Conservation (phyloP, 768 basidiomycete species). For the Cyathus striatus region DNA sequence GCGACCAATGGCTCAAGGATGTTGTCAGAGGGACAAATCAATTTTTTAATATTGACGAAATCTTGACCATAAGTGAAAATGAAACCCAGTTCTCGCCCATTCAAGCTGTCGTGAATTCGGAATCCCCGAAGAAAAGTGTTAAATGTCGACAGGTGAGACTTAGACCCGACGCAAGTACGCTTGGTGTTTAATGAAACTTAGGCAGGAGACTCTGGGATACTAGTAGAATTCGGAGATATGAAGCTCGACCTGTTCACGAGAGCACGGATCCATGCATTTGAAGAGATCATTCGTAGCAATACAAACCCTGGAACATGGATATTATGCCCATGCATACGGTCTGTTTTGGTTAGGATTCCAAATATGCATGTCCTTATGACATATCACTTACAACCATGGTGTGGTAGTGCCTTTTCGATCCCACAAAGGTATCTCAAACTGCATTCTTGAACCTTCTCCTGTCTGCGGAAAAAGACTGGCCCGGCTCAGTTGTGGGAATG, state of each 20-base stretch:
- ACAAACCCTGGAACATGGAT: constrained; percentile 29
- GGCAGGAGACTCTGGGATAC: constrained; percentile 62
- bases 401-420: constrained; percentile 46
- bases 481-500: constrained; percentile 31
- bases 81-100: too few species aligned
- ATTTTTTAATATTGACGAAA: too few species aligned
- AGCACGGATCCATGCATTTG: constrained; percentile 54
- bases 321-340: constrained; percentile 49
- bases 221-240: constrained; percentile 60
- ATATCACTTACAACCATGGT: not conserved
- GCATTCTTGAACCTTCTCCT: constrained; percentile 37
- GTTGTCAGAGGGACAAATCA: too few species aligned
- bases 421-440: constrained; percentile 31
- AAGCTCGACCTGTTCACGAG: constrained; percentile 46
- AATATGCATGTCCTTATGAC: not conserved
- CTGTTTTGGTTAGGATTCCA: constrained; percentile 41
- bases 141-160: too few species aligned
- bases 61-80: too few species aligned
- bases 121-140: too few species aligned
- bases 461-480: constrained; percentile 29
- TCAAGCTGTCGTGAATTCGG: too few species aligned
- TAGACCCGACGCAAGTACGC: too few species aligned
- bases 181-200: too few species aligned
- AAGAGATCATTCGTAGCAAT: constrained; percentile 27
- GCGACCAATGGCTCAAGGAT: too few species aligned